Evolutionary conservation across 2,329 filamentous ascomycete genomes (phyloP).

Genomic region (Macrophomina phaseolina): DNA sequence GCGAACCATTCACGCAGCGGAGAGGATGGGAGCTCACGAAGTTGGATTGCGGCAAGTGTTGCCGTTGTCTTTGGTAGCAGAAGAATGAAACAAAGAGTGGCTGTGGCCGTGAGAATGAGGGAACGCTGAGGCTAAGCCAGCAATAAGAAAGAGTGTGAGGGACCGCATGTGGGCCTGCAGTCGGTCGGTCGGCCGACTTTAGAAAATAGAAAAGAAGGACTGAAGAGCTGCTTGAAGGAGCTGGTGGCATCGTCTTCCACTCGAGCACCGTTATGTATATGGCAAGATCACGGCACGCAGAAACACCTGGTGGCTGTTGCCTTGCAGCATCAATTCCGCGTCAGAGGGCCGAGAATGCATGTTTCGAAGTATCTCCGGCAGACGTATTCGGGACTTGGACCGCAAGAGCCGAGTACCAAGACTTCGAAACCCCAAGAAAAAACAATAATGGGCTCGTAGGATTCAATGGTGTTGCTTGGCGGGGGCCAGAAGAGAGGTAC

Average conservation of each 20-base stretch:
- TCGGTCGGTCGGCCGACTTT: background rate
- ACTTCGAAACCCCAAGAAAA: background rate
- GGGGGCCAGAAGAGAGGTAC: background rate
- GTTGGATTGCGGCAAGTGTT: background rate
- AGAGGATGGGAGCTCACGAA: background rate
- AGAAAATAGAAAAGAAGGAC: background rate
- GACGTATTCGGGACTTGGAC: background rate
- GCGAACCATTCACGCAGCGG: background rate
- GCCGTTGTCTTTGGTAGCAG: background rate
- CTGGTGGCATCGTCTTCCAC: no score
- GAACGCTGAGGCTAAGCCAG: background rate
- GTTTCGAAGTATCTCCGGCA: background rate
- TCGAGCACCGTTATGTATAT: no score
- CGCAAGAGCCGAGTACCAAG: background rate
- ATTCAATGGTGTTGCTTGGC: slow-evolving; percentile 4
- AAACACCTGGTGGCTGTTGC: background rate
- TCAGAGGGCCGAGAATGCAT: background rate
- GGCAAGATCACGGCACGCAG: no score
- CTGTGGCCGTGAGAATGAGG: background rate
- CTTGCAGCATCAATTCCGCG: background rate
- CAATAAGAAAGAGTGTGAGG: background rate
- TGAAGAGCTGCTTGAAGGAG: background rate
- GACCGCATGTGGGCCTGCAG: background rate
- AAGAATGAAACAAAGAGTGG: background rate
- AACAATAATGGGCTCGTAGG: background rate